Evolutionary conservation across 108 stramenopile species (phyloP).

Genomic region (Nitzschia inconspicua): DNA sequence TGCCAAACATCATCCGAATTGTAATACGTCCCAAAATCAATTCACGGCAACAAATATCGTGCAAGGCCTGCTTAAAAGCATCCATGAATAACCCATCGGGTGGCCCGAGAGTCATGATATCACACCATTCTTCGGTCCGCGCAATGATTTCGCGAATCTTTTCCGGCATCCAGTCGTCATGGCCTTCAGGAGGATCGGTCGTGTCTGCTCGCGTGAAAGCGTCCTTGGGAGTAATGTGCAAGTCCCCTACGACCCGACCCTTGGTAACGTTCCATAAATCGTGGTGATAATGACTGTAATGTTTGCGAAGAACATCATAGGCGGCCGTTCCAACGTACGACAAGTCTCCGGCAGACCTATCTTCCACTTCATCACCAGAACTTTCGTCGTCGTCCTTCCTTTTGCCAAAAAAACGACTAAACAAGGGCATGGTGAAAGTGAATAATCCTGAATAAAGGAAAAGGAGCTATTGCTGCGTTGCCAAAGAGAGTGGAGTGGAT

Average conservation of each 20-base stretch:
- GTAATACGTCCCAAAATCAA: conserved; percentile 15
- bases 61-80: conserved; percentile 34
- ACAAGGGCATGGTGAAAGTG: conserved; percentile 33
- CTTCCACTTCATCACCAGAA: conserved; percentile 53
- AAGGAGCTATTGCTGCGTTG: no score
- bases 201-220: conserved; percentile 16
- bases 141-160: conserved; percentile 37
- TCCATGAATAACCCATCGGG: conserved; percentile 57
- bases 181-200: conserved; percentile 33
- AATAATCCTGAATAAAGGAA: no score
- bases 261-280: conserved; percentile 67
- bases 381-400: conserved; percentile 35
- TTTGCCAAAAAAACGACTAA: conserved; percentile 7
- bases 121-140: conserved; percentile 43
- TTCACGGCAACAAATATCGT: conserved; percentile 27
- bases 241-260: conserved; percentile 34
- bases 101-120: conserved; percentile 43
- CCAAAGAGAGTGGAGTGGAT: no score
- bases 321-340: conserved; percentile 44
- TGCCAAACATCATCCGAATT: conserved; percentile 62
- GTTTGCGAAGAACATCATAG: conserved; percentile 41
- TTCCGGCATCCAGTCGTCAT: conserved; percentile 55
- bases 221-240: conserved; percentile 45
- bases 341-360: conserved; percentile 37
- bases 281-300: conserved; percentile 52